phyloP scores from a whole-genome alignment of 83 land plant species.

The Picea engelmannii region DNA sequence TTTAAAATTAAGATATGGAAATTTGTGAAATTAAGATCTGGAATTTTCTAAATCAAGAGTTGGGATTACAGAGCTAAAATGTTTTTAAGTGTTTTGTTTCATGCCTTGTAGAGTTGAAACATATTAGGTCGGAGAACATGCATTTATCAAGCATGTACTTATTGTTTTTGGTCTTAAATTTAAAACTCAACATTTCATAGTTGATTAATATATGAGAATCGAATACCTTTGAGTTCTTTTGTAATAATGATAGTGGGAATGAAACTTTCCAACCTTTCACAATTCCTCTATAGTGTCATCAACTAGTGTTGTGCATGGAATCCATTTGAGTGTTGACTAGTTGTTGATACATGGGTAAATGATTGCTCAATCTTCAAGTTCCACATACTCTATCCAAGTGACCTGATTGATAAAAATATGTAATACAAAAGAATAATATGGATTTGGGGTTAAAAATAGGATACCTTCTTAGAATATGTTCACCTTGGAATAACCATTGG shows the following conservation, averaged over 20 bases:
- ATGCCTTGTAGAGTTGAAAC: too few species aligned
- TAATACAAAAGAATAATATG: not conserved
- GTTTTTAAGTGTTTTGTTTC: too few species aligned
- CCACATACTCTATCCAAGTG: conserved; percentile 81
- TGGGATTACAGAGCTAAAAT: too few species aligned
- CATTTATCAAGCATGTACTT: not conserved
- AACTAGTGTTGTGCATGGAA: conserved; percentile 83
- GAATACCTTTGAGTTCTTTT: conserved; percentile 59
- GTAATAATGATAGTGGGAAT: conserved; percentile 62
- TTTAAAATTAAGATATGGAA: too few species aligned
- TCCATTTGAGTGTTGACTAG: conserved; percentile 63
- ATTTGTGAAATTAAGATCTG: too few species aligned
- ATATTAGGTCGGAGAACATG: too few species aligned
- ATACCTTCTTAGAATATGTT: not conserved
- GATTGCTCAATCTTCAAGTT: conserved; percentile 53
- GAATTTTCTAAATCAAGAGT: too few species aligned
- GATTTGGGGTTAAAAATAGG: not conserved
- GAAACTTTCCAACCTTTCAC: conserved; percentile 74
- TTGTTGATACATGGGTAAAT: conserved; percentile 44
- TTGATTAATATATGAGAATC: not conserved
- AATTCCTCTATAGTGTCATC: conserved; percentile 72
- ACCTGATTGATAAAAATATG: conserved; percentile 18
- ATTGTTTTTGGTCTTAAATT: too few species aligned
- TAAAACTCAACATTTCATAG: too few species aligned
- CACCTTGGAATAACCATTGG: conserved; percentile 45